These are phyloP conservation scores for Ceratocystis variospora DNA, from an alignment of 2,329 filamentous ascomycete species.

Conservation along the genomic window DNA sequence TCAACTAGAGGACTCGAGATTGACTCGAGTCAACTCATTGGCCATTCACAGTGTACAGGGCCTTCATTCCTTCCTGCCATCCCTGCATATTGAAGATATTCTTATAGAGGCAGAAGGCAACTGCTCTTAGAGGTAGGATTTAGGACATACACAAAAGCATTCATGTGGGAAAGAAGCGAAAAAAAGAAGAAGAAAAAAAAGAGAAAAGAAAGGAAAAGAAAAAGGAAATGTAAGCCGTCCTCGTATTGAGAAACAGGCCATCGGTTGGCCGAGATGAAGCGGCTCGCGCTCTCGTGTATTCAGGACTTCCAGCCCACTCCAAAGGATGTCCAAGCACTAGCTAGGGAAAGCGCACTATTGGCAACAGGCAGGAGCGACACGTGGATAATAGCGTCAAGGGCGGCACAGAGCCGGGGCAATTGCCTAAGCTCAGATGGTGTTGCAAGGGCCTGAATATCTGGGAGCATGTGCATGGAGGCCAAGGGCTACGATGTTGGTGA, in stretches of 20 bases:
- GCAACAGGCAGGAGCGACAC: not conserved
- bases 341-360: slow-evolving; percentile 3
- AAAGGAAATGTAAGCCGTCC: not conserved
- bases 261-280: not conserved
- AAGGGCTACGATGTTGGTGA: not conserved
- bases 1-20: not conserved
- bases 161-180: not conserved
- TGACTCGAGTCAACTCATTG: not conserved
- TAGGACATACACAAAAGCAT: not conserved
- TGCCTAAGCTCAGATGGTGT: not conserved
- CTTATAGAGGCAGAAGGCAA: not conserved
- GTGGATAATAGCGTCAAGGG: not conserved
- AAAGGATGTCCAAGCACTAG: slow-evolving; percentile 4
- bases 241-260: not conserved
- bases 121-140: not conserved
- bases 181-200: not conserved
- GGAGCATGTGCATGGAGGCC: not conserved
- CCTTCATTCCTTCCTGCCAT: not conserved
- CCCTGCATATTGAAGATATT: not conserved
- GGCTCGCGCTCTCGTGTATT: not conserved
- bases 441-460: not conserved
- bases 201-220: not conserved
- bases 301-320: not conserved
- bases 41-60: not conserved
- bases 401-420: slow-evolving; percentile 1